These are phyloP conservation scores for Penicillium daleae DNA, from an alignment of 495 filamentous ascomycete species.

Conservation along the genomic window DNA sequence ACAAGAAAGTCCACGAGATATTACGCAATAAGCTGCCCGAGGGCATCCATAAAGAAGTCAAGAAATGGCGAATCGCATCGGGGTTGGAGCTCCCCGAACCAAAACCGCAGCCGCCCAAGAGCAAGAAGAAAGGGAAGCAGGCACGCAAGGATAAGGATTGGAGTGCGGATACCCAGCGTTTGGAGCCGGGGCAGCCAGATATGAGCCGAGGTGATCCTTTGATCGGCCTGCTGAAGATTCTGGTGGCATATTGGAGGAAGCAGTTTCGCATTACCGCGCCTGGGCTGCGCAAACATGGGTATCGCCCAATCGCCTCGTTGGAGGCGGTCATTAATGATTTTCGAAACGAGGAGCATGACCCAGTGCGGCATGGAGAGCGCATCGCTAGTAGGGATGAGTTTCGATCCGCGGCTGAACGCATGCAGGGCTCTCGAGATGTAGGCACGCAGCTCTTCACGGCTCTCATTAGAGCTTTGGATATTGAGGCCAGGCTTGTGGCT, in stretches of 20 bases:
- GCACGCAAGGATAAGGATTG: slow-evolving; percentile 63
- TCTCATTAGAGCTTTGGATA: slow-evolving; percentile 76
- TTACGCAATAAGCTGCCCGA: slow-evolving; percentile 71
- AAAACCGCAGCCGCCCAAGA: slow-evolving; percentile 34
- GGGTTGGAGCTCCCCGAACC: slow-evolving; percentile 58
- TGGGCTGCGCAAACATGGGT: slow-evolving; percentile 85
- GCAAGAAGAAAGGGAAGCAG: slow-evolving; percentile 49
- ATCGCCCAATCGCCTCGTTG: slow-evolving; percentile 70
- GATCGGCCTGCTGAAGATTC: slow-evolving; percentile 72
- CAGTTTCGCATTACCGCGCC: slow-evolving; percentile 78
- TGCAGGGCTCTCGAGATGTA: slow-evolving; percentile 83
- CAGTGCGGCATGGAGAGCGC: slow-evolving; percentile 72
- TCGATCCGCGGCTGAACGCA: slow-evolving; percentile 65
- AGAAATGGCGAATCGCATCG: slow-evolving; percentile 70
- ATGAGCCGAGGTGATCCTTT: slow-evolving; percentile 81
- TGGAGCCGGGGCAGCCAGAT: slow-evolving; percentile 70
- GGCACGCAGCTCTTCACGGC: slow-evolving; percentile 91
- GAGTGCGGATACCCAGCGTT: slow-evolving; percentile 67
- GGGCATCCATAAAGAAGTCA: slow-evolving; percentile 68
- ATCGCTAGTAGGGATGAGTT: slow-evolving; percentile 69
- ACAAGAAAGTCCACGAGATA: slow-evolving; percentile 75
- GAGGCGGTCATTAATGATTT: slow-evolving; percentile 67
- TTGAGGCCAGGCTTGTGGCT: slow-evolving; percentile 80
- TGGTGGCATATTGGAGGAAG: slow-evolving; percentile 86
- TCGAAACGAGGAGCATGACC: slow-evolving; percentile 62